Evolutionary conservation across 306 rosid species (phyloP), one percentile per base, ranked within the genome.

Genomic region (Calophaca sinica): DNA sequence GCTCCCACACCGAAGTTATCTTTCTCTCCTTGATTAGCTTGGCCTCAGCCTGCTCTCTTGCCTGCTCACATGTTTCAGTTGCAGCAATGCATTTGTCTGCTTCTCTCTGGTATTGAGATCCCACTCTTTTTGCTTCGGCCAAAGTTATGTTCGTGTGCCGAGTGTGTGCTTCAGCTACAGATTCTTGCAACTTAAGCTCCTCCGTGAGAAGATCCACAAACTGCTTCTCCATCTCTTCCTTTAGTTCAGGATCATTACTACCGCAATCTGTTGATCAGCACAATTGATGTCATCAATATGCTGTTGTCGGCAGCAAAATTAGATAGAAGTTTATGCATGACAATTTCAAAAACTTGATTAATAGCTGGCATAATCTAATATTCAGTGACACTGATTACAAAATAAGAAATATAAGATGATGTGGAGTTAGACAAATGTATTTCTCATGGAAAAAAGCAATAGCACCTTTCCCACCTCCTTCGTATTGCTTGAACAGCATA

Each of bases 151-250:
- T 92, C 97, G 87, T 94, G 81, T 87, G 99, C 29, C 87, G 91
- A 2, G 72, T 70, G 82, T 85, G 91, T 45, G 92, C 99, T 31
- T 86, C 75, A 0, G 91, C 55, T 72, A 94, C 99, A 36, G 96
- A 79, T 79, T 87, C 93, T 81, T 94, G 99, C 79, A 94, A 82
- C 86, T 88, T 94, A 77, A 94, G 80, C 85, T 94, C 99, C 79
- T 94, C 99, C 0, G 93, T 80, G 11, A 94, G 85, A 39, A 94
- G 97, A 73, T 94, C 99, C 79, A 94, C 97, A 77, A 90, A 87
- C 52, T 92, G 97, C 89, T 94, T 94, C 86, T 94, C 96, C 99
- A 94, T 90, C 83, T 94, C 99, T 68, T 85, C 90, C 89, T 85
- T 92, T 45, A 92, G 84, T 64, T 91, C 99, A 2, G 99, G 96